Percentiles rank a stretch among this genome's conserved stretches.
Conservation (phyloP, 2,329 filamentous ascomycete species). For the Aspergillus ruber region DNA sequence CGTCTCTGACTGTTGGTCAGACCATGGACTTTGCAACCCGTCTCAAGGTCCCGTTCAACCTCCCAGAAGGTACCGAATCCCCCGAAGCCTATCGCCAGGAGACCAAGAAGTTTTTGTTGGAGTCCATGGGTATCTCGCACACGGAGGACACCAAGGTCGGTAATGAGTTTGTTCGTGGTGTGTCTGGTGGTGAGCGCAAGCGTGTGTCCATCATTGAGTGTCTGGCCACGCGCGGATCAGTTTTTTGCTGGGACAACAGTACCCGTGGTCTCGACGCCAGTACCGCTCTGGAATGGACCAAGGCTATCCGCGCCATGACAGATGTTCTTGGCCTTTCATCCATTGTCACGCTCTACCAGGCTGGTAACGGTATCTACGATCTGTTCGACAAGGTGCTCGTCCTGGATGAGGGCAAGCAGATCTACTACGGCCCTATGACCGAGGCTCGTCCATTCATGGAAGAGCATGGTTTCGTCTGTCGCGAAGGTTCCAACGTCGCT, state of each 20-base stretch:
- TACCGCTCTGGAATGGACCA: conserved; percentile 56
- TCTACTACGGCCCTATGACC: conserved; percentile 57
- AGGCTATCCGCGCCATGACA: conserved; percentile 58
- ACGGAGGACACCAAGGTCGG: conserved; percentile 62
- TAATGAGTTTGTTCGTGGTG: conserved; percentile 59
- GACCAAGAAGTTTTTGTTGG: conserved; percentile 50
- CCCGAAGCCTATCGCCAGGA: conserved; percentile 43
- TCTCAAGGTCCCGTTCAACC: conserved; percentile 49
- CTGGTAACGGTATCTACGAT: conserved; percentile 63
- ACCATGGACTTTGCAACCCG: conserved; percentile 52
- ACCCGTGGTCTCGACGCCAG: conserved; percentile 61
- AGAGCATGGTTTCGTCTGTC: conserved; percentile 56
- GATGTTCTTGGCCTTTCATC: conserved; percentile 55
- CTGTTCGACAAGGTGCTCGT: conserved; percentile 66
- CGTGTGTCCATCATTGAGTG: conserved; percentile 63
- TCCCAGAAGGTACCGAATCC: conserved; percentile 40
- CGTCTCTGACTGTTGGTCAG: conserved; percentile 45
- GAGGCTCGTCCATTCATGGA: conserved; percentile 61
- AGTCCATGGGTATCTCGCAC: conserved; percentile 53
- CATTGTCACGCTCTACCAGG: conserved; percentile 63
- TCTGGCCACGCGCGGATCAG: conserved; percentile 50
- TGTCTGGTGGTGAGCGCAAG: conserved; percentile 63
- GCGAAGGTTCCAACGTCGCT: conserved; percentile 56
- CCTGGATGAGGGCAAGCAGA: conserved; percentile 58
- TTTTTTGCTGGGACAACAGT: conserved; percentile 63